Conservation (phyloP, 441 rosid species). For the Eutrema salsugineum region DNA sequence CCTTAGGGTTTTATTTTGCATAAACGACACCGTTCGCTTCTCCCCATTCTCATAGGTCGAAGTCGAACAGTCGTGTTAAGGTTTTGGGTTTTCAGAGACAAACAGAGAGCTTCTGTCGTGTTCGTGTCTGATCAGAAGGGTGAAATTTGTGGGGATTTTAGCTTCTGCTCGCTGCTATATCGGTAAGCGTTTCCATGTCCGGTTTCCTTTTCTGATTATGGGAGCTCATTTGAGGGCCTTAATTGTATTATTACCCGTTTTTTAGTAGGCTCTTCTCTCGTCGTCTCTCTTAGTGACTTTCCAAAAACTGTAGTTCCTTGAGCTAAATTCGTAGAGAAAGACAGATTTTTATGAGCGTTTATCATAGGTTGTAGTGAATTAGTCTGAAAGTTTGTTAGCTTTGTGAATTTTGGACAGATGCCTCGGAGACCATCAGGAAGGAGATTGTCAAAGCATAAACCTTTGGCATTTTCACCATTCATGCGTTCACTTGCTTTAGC, state of each 20-base stretch:
- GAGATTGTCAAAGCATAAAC: conserved; percentile 32
- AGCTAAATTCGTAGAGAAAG: background rate
- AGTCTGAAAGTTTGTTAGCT: background rate
- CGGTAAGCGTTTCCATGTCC: background rate
- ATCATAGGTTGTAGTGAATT: background rate
- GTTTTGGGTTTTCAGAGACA: conserved; percentile 3
- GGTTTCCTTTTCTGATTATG: background rate
- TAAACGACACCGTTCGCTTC: background rate
- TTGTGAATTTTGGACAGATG: conserved; percentile 24
- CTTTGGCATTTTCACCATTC: conserved; percentile 66
- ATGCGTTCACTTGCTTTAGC: conserved; percentile 54
- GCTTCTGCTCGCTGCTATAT: background rate
- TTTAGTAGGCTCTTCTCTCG: background rate
- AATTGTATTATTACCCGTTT: background rate
- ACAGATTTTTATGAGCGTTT: background rate
- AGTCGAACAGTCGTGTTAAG: background rate
- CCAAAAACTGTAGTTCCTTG: background rate
- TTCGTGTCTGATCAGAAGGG: background rate
- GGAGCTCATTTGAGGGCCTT: background rate
- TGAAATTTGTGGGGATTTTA: background rate
- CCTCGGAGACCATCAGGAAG: conserved; percentile 39
- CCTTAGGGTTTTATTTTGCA: background rate
- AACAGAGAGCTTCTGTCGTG: background rate
- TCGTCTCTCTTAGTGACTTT: background rate
- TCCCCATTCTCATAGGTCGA: background rate